Percentiles rank a stretch among this genome's conserved stretches.
Conservation (phyloP, 371 early-diverging fungal species). For the Rhizopus microsporus region DNA sequence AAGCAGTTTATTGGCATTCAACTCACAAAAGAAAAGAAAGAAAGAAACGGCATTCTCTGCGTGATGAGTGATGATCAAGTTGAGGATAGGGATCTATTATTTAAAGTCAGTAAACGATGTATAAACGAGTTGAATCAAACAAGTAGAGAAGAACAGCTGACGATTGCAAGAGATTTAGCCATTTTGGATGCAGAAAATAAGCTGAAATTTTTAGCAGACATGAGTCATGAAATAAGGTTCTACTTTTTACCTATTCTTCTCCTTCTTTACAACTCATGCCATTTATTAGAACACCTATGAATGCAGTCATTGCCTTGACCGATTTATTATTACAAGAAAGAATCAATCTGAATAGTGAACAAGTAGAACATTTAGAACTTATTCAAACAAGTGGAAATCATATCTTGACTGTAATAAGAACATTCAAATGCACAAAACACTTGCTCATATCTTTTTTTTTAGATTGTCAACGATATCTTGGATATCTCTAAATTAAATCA, state of each 20-base stretch:
- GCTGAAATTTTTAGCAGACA: conserved; percentile 62
- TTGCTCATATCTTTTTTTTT: conserved; percentile 2
- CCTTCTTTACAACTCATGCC: background rate
- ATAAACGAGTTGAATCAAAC: conserved; percentile 51
- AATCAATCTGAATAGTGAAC: conserved; percentile 50
- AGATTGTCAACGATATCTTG: conserved; percentile 64
- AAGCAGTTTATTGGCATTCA: conserved; percentile 18
- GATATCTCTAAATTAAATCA: conserved; percentile 64
- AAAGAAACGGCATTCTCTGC: conserved; percentile 21
- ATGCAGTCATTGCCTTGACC: conserved; percentile 62
- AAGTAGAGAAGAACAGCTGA: conserved; percentile 42
- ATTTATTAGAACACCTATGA: conserved; percentile 55
- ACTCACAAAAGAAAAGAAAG: conserved; percentile 14
- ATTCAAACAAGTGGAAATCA: conserved; percentile 66
- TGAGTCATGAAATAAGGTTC: conserved; percentile 56
- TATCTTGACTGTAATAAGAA: conserved; percentile 50
- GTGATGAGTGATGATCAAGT: conserved; percentile 13
- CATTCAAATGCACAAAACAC: no score
- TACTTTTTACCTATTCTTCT: background rate
- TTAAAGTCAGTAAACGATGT: conserved; percentile 37
- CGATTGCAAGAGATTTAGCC: conserved; percentile 53
- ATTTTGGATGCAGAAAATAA: conserved; percentile 60
- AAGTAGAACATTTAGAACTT: conserved; percentile 58
- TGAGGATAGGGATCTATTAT: conserved; percentile 3
- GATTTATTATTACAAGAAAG: conserved; percentile 58